Base-by-base conservation (phyloP, 2,329 filamentous ascomycete species). In the Clonostachys byssicola region DNA sequence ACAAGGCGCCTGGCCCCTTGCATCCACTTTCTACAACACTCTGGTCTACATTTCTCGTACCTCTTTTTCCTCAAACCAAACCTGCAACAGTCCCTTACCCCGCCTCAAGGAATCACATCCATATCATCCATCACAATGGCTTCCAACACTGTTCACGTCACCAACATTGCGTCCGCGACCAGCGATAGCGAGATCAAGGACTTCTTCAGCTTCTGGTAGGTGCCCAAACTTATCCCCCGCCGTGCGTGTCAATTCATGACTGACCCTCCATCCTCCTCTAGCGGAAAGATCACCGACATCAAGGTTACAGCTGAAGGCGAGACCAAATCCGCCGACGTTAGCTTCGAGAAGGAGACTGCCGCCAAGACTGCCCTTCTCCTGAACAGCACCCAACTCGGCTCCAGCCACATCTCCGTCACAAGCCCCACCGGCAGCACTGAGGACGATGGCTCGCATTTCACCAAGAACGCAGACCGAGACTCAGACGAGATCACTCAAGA, bases 311-410 rank as follows among this genome's bases (percentile, higher is more conserved):
- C 84, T 35, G 71, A 70, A 68, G 82, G 82, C 60, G 79, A 85
- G 55, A 76, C 80, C 56, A 90, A 96, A 72, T 85, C 85, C 44
- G 94, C 94, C 49, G 88, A 86, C n/a, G 92, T 99, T 53, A 92
- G 85, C 45, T 99, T 99, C 63, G 94, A 97, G 72, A 96, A 96
- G 76, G 85, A 92, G 66, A 95, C 92, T 13, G 94, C 94, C 44
- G 92, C 92, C 50, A 96, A 96, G 78, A 99, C 94, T 18, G 94
- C 94, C 23, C 88, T 96, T 39, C 88, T 99, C 50, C 85, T 99
- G 54, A 92, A 97, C 74, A 95, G 96, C 77, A 99, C 94, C 46
- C 88, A 95, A 71, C 87, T 99, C 44, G 92, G 92, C 53, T 73
- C 86, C 50, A 89, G 92, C 56, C 84, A 94, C 62, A 95, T 99